Evolutionary conservation across 1,139 yeast species (phyloP).

Genomic region (Cylindricascospora bacillispora): DNA sequence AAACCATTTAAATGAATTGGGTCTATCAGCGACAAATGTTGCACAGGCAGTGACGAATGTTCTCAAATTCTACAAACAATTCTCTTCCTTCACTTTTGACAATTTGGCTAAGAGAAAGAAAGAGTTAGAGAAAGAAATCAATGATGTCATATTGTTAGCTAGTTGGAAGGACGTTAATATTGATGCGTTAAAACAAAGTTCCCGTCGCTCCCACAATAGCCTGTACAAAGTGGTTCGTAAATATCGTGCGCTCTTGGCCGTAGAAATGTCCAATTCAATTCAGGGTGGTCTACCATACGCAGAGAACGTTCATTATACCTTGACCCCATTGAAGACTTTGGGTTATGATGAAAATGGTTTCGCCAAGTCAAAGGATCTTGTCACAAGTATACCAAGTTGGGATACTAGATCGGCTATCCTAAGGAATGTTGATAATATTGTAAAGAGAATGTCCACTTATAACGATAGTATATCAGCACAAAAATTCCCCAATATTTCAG

Average conservation of each 20-base stretch:
- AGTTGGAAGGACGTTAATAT: conserved; percentile 97
- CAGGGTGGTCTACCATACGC: conserved; percentile 42
- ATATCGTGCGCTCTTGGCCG: conserved; percentile 52
- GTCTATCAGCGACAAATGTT: conserved; percentile 11
- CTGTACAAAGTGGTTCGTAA: conserved; percentile 77
- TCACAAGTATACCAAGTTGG: conserved; percentile 34
- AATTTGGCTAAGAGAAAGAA: conserved; percentile 36
- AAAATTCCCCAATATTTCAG: conserved; percentile 29
- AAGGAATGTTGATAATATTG: conserved; percentile 38
- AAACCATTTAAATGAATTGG: conserved; percentile 32
- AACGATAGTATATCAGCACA: conserved; percentile 29
- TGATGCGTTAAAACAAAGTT: conserved; percentile 87
- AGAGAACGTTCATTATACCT: neutral
- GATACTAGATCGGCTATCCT: conserved; percentile 42
- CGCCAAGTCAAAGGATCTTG: too few species aligned
- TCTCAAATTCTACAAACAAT: conserved; percentile 55
- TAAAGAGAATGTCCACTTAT: conserved; percentile 42
- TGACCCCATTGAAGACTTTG: conserved; percentile 1
- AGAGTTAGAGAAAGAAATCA: conserved; percentile 60
- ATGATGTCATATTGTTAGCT: conserved; percentile 76
- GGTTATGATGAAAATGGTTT: conserved; percentile 3
- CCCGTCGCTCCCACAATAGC: conserved; percentile 73
- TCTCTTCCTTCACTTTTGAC: conserved; percentile 35
- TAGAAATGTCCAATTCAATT: conserved; percentile 42
- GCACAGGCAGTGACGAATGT: conserved; percentile 46